A percentile compares a stretch with the other conserved stretches of the same genome.
phyloP scores from a whole-genome alignment of 1,284 basidiomycete genomes.

The Trichosporon inkin region DNA sequence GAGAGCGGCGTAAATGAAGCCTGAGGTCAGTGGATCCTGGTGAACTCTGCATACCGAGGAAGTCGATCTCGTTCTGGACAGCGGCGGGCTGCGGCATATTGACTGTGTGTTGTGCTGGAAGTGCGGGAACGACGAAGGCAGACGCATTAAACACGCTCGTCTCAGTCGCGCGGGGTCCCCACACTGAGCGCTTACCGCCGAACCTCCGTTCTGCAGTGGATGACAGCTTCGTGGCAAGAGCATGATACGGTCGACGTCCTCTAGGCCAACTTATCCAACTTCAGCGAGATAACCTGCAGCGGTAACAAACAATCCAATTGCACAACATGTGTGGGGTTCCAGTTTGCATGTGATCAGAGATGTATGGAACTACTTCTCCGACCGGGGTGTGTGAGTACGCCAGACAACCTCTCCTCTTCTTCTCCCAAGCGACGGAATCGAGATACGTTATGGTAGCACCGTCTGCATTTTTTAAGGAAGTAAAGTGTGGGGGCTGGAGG shows the following conservation, averaged over 20 bases:
- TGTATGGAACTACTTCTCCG: conserved; percentile 7
- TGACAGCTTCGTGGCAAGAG: too few species aligned
- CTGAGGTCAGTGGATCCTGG: conserved; percentile 15
- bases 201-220: too few species aligned
- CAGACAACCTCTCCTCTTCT: conserved; percentile 5
- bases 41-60: background rate
- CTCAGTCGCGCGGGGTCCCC: background rate
- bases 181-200: background rate
- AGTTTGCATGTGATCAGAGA: conserved; percentile 8
- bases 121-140: background rate
- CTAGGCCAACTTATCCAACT: too few species aligned
- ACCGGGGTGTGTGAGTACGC: background rate
- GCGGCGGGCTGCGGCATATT: background rate
- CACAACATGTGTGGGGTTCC: background rate
- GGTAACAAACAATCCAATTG: background rate
- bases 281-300: too few species aligned
- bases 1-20: conserved; percentile 37
- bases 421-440: background rate
- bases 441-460: background rate
- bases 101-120: background rate
- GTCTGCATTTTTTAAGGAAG: conserved; percentile 5
- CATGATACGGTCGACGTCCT: too few species aligned
- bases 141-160: background rate
- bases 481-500: conserved; percentile 1
- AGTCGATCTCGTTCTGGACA: conserved; percentile 1